Percentiles rank a stretch among this genome's conserved stretches.
Conservation (phyloP, 2,329 filamentous ascomycete genomes). For the Dactylonectria macrodidyma region DNA sequence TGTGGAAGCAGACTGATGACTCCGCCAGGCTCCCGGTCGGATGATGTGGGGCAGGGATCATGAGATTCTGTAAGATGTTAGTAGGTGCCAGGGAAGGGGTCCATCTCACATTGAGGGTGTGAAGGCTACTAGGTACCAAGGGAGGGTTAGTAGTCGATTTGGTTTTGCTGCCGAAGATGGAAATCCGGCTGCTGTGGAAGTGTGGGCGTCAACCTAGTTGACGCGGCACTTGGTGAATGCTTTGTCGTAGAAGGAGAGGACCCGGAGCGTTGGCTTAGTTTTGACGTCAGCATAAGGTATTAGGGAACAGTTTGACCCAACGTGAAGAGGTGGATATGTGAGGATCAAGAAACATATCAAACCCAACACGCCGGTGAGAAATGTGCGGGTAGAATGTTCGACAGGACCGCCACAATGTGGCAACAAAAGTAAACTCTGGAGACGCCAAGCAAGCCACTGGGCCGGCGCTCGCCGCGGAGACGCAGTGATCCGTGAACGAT, state of each 20-base stretch:
- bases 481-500: slow-evolving; percentile 14
- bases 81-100: slow-evolving; percentile 41
- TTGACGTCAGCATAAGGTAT: slow-evolving; percentile 33
- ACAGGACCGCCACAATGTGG: slow-evolving; percentile 38
- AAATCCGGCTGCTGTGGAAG: slow-evolving; percentile 33
- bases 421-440: slow-evolving; percentile 38
- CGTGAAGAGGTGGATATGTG: slow-evolving; percentile 21
- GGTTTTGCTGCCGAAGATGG: slow-evolving; percentile 34
- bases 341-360: slow-evolving; percentile 29
- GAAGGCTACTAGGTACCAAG: slow-evolving; percentile 17
- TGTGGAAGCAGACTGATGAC: slow-evolving; percentile 43
- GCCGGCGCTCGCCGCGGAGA: slow-evolving; percentile 4
- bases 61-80: slow-evolving; percentile 48
- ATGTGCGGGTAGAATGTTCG: slow-evolving; percentile 40
- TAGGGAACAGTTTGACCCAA: slow-evolving; percentile 20
- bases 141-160: slow-evolving; percentile 28
- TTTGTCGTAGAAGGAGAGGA: slow-evolving; percentile 12
- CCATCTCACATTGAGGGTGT: slow-evolving; percentile 46
- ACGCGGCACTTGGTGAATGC: slow-evolving; percentile 40
- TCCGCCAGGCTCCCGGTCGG: slow-evolving; percentile 40
- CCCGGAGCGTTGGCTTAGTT: slow-evolving; percentile 29
- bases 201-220: slow-evolving; percentile 40
- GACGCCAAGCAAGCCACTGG: slow-evolving; percentile 42
- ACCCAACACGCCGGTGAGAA: slow-evolving; percentile 36
- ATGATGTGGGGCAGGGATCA: slow-evolving; percentile 51